A percentile compares a stretch with the other conserved stretches of the same genome.
Evolutionary conservation across 495 filamentous ascomycete species (phyloP).

Genomic region (Penicillium coprophilum): DNA sequence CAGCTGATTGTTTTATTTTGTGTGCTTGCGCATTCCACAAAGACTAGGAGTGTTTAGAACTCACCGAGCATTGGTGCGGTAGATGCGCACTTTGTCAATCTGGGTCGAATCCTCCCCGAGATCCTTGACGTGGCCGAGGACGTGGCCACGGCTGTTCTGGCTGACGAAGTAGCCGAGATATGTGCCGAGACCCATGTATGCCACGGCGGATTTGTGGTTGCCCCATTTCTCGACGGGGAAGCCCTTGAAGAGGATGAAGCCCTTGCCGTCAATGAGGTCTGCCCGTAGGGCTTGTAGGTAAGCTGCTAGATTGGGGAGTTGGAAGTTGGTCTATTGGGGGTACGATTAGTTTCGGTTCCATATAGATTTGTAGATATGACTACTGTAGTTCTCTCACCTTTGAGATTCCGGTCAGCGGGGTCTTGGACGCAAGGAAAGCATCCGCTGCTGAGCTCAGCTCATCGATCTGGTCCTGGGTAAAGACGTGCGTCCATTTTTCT

Average conservation of each 20-base stretch:
- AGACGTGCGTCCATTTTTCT: conserved; percentile 70
- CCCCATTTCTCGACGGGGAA: conserved; percentile 74
- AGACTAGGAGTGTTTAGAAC: not conserved
- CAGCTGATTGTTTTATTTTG: no score
- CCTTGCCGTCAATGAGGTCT: conserved; percentile 75
- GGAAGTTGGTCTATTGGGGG: conserved; percentile 39
- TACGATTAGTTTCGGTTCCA: not conserved
- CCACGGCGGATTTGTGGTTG: conserved; percentile 69
- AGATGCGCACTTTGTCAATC: conserved; percentile 79
- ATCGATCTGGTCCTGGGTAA: conserved; percentile 60
- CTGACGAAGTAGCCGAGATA: conserved; percentile 79
- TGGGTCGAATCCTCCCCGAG: conserved; percentile 73
- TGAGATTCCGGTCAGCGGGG: conserved; percentile 68
- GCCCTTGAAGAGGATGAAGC: conserved; percentile 79
- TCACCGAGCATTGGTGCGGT: conserved; percentile 77
- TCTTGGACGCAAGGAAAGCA: conserved; percentile 59
- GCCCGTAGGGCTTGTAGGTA: conserved; percentile 58
- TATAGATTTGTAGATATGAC: not conserved
- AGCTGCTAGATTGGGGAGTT: conserved; percentile 55
- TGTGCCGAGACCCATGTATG: conserved; percentile 80
- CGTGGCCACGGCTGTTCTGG: conserved; percentile 78
- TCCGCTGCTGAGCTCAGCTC: conserved; percentile 68
- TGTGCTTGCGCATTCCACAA: not conserved
- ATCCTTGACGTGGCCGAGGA: conserved; percentile 85
- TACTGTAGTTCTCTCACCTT: conserved; percentile 39